phyloP scores from a whole-genome alignment of 306 rosid genomes.

The Sicyos edulis region DNA sequence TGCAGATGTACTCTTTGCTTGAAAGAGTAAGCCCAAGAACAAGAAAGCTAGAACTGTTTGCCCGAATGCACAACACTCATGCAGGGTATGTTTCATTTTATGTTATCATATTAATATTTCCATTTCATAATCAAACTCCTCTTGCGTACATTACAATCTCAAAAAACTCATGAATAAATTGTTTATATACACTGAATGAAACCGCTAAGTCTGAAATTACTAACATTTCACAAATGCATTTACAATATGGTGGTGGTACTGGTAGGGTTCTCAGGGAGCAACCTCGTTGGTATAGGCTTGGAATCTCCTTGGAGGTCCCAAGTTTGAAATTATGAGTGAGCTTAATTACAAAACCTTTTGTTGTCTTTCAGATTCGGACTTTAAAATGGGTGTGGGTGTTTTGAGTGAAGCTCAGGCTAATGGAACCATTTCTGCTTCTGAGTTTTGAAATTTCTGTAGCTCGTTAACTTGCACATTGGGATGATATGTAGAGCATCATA shows the following conservation, averaged over 20 bases:
- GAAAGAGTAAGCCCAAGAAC: slow-evolving; percentile 98
- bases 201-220: too few species aligned
- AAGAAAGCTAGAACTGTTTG: slow-evolving; percentile 91
- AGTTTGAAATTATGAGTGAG: too few species aligned
- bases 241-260: neutral
- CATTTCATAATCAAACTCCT: neutral
- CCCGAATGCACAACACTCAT: slow-evolving; percentile 99
- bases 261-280: too few species aligned
- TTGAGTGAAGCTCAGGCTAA: neutral
- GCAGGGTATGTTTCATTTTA: slow-evolving; percentile 63
- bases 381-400: too few species aligned
- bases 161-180: neutral
- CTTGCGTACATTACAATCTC: neutral
- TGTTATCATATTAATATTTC: neutral
- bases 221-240: neutral
- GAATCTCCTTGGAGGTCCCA: too few species aligned
- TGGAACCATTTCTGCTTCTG: neutral
- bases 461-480: neutral
- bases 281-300: too few species aligned
- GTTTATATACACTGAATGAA: neutral
- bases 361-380: too few species aligned
- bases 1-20: slow-evolving; percentile 92
- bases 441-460: neutral
- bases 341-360: too few species aligned
- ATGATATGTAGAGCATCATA: neutral